Evolutionary conservation across 257 asterid genomes (phyloP).

Genomic region (Nicotiana obtusifolia): DNA sequence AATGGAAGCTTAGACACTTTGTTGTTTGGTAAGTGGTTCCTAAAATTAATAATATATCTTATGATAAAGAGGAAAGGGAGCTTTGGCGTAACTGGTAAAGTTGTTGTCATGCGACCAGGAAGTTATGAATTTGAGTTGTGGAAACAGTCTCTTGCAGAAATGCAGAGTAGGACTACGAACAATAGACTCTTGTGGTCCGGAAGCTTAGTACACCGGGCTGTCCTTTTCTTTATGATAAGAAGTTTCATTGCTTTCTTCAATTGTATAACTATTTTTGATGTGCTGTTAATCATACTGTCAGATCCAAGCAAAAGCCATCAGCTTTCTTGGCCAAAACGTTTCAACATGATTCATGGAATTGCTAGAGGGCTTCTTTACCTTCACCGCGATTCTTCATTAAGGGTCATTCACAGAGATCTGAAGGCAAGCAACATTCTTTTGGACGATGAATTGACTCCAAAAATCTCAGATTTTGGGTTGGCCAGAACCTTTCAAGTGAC

Average conservation of each 20-base stretch:
- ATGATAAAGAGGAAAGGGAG: slow-evolving; percentile 14
- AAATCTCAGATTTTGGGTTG: slow-evolving; percentile 28
- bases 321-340: slow-evolving; percentile 20
- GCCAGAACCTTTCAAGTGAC: slow-evolving; percentile 27
- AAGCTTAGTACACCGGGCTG: no score
- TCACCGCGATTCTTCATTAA: slow-evolving; percentile 27
- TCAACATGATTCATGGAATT: slow-evolving; percentile 15
- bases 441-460: slow-evolving; percentile 22
- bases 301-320: slow-evolving; percentile 13
- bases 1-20: no score
- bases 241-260: not conserved
- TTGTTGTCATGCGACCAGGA: not conserved
- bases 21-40: no score
- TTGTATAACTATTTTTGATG: not conserved
- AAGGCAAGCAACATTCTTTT: slow-evolving; percentile 21
- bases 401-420: slow-evolving; percentile 25
- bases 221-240: no score
- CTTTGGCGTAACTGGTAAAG: slow-evolving; percentile 12
- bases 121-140: not conserved
- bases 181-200: no score
- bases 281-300: not conserved
- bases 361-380: slow-evolving; percentile 27
- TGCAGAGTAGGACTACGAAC: not conserved
- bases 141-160: slow-evolving; percentile 12
- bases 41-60: not conserved